Evolutionary conservation across 768 basidiomycete species (phyloP), one percentile per base, ranked within the genome.

Genomic region (Galerina sulciceps): DNA sequence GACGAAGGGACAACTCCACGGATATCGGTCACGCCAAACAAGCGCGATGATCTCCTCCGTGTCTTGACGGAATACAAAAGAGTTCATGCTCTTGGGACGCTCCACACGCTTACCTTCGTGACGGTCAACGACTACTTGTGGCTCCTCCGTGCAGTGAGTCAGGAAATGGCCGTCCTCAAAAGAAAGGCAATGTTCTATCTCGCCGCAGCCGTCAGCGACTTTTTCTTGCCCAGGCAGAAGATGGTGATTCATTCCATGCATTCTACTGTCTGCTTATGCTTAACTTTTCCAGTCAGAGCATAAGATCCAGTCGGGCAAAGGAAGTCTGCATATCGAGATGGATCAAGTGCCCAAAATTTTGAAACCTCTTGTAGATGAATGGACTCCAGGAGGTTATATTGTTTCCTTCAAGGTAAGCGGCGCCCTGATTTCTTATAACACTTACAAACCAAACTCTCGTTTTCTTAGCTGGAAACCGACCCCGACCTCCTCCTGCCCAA

Each of bases 331-430:
- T 45, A 91, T 99, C 55, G 96, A 99, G 73, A 99, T 99, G 97
- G 97, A 99, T 69, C 95, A 98, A 72, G 96, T 99, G 0, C 97
- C 97, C 8, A 99, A 99, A 75, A 89, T 98, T 36, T 77, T 99
- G 45, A 91, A 93, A 72, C 91, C 94, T 0, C 79, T 99, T 76
- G 95, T 98, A 6, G 87, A 90, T 44, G 94, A 99, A 71, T 99
- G 97, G 96, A 90, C 87, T 1, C 86, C 82, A 6, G 86, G 91
- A 44, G 96, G 94, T 0, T 99, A 88, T 70, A 89, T 98, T 38
- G 93, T 99, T 40, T 96, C 94, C 0, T 99, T 99, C 85, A 99
- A 99, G 85, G 96, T 94, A 55, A 18, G 71, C 60, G n/a, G 41
- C 11, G 6, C 6, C 42, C 38, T 40, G 26, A 18, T 44, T 49